Conservation (phyloP, 1,284 basidiomycete genomes). For the Exsudoporus floridanus region DNA sequence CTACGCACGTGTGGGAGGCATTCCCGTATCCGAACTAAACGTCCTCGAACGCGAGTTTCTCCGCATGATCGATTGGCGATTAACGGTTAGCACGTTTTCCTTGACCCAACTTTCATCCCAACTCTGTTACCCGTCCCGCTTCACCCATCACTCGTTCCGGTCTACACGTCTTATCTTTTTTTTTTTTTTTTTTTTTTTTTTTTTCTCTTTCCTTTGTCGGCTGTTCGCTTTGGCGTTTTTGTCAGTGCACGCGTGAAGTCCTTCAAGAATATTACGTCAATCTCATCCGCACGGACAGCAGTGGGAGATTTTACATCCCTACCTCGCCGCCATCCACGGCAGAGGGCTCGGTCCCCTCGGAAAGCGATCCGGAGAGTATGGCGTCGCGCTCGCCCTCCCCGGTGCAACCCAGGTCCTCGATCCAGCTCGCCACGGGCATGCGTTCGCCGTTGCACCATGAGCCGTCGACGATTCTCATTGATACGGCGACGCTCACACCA, state of each 20-base stretch:
- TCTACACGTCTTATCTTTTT: constrained; percentile 27
- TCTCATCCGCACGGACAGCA: constrained; percentile 74
- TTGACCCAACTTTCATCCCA: constrained; percentile 13
- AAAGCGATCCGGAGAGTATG: constrained; percentile 62
- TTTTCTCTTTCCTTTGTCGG: background rate
- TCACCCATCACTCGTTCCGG: constrained; percentile 16
- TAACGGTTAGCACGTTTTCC: constrained; percentile 70
- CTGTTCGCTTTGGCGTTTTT: constrained; percentile 13
- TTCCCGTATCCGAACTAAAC: constrained; percentile 86
- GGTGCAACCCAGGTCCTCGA: constrained; percentile 21
- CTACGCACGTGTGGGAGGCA: constrained; percentile 93
- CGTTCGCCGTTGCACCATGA: constrained; percentile 31
- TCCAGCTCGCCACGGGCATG: constrained; percentile 20
- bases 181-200: constrained; percentile 3
- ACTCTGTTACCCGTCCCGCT: constrained; percentile 1
- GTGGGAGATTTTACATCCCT: constrained; percentile 54
- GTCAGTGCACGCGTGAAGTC: constrained; percentile 74
- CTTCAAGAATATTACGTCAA: constrained; percentile 84
- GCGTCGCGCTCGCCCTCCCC: constrained; percentile 57
- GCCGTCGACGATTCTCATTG: constrained; percentile 49
- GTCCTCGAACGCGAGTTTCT: constrained; percentile 91
- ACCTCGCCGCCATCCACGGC: constrained; percentile 33
- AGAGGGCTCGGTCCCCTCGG: constrained; percentile 25
- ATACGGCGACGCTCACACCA: constrained; percentile 48
- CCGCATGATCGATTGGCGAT: constrained; percentile 84